Percentiles rank a stretch among this genome's conserved stretches.
These are phyloP conservation scores for Annulohypoxylon maeteangense DNA, from an alignment of 495 filamentous ascomycete species.

Conservation along the genomic window DNA sequence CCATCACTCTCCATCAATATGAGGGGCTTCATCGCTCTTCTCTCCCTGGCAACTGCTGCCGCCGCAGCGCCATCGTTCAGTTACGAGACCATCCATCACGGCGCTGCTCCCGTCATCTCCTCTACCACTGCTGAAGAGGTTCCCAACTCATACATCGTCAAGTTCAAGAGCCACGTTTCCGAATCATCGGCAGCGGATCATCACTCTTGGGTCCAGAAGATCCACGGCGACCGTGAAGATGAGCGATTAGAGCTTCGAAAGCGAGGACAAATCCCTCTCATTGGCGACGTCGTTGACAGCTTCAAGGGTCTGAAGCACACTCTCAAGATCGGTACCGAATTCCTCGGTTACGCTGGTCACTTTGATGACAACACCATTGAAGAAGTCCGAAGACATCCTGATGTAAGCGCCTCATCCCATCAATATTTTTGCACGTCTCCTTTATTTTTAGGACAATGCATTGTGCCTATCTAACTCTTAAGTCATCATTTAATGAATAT, in stretches of 20 bases:
- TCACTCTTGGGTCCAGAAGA: constrained; percentile 91
- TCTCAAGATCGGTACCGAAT: constrained; percentile 83
- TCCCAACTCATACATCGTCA: constrained; percentile 94
- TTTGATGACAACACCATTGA: constrained; percentile 95
- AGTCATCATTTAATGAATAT: not conserved
- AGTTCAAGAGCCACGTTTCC: constrained; percentile 95
- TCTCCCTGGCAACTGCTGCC: constrained; percentile 73
- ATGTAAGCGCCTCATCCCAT: constrained; percentile 73
- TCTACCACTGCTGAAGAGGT: constrained; percentile 77
- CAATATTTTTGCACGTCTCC: not conserved
- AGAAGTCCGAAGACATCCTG: constrained; percentile 92
- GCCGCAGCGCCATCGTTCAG: constrained; percentile 79
- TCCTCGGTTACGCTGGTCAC: constrained; percentile 94
- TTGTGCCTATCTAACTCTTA: not conserved
- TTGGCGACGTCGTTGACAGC: constrained; percentile 71
- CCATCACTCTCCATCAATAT: constrained; percentile 62
- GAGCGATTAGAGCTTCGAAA: constrained; percentile 84
- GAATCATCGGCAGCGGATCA: constrained; percentile 74
- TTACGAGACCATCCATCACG: constrained; percentile 83
- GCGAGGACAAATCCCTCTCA: constrained; percentile 80
- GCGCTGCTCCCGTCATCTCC: constrained; percentile 87
- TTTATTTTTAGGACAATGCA: not conserved
- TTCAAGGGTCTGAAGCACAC: constrained; percentile 94
- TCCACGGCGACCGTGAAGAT: constrained; percentile 70
- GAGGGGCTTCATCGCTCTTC: constrained; percentile 76